Conservation (phyloP, 75 land plant species). For the Pinus albicaulis region DNA sequence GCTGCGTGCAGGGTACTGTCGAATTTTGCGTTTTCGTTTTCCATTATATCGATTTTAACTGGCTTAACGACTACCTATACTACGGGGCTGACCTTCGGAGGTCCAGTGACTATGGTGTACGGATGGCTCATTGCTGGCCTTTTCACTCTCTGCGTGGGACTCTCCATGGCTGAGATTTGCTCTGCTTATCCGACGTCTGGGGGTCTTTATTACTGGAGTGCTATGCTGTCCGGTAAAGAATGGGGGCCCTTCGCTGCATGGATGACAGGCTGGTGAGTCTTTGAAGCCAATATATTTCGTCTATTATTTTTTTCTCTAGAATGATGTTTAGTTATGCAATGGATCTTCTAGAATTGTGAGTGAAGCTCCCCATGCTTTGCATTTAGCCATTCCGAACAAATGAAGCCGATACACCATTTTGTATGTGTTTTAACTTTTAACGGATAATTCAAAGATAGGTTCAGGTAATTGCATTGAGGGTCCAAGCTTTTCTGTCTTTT, state of each 20-base stretch:
- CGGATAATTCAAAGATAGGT: too few relatives aligned
- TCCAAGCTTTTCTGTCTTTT: too few relatives aligned
- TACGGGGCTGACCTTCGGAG: slow-evolving; percentile 84
- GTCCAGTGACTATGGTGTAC: slow-evolving; percentile 65
- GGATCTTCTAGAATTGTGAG: too few relatives aligned
- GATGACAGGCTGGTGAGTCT: slow-evolving; percentile 88
- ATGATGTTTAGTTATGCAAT: too few relatives aligned
- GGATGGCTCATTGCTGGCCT: slow-evolving; percentile 83
- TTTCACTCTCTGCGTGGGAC: slow-evolving; percentile 77
- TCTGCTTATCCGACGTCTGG: slow-evolving; percentile 96
- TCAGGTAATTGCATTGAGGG: too few relatives aligned
- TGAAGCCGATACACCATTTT: too few relatives aligned
- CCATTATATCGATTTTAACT: slow-evolving; percentile 85
- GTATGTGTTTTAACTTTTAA: too few relatives aligned
- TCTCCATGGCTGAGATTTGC: slow-evolving; percentile 94
- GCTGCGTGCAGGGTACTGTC: slow-evolving; percentile 65
- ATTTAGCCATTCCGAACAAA: too few relatives aligned
- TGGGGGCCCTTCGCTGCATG: slow-evolving; percentile 97
- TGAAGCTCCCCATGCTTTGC: too few relatives aligned
- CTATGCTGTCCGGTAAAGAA: slow-evolving; percentile 62
- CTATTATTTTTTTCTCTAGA: background rate
- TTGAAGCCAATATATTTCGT: background rate
- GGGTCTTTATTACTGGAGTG: slow-evolving; percentile 94
- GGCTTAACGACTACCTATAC: slow-evolving; percentile 84
- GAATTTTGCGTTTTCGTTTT: slow-evolving; percentile 87